These are phyloP conservation scores for Wickerhamomyces tratensis DNA, from an alignment of 805 yeast species.

Conservation along the genomic window DNA sequence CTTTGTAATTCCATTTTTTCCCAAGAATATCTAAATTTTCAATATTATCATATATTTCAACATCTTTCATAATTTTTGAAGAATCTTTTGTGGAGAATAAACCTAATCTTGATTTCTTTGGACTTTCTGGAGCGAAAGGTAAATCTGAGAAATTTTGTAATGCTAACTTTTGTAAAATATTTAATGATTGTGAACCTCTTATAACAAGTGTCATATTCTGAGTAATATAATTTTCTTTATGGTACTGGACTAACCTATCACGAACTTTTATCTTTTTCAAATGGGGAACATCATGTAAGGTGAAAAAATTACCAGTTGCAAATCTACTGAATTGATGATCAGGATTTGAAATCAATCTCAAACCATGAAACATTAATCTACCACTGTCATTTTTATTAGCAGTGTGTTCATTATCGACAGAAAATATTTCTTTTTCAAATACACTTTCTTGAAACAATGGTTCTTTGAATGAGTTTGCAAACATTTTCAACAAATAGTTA, in stretches of 20 bases:
- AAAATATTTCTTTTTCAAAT: constrained; percentile 42
- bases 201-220: constrained; percentile 48
- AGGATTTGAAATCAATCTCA: constrained; percentile 36
- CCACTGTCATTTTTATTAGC: constrained; percentile 34
- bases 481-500: constrained; percentile 34
- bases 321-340: constrained; percentile 50
- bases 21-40: constrained; percentile 8
- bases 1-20: constrained; percentile 8
- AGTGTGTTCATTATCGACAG: constrained; percentile 59
- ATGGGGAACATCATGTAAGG: constrained; percentile 30
- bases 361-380: constrained; percentile 50
- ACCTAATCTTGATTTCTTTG: constrained; percentile 6
- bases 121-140: constrained; percentile 1
- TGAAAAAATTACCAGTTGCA: constrained; percentile 53
- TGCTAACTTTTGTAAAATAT: constrained; percentile 43
- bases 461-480: constrained; percentile 38
- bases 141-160: constrained; percentile 31
- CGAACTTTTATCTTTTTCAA: constrained; percentile 26
- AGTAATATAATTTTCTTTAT: constrained; percentile 30
- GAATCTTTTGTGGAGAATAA: constrained; percentile 1
- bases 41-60: neutral
- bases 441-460: constrained; percentile 38
- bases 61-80: neutral
- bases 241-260: constrained; percentile 28
- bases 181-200: constrained; percentile 58